Evolutionary conservation across 805 yeast species (phyloP).

Genomic region (Teunomyces barrocoloradensis): DNA sequence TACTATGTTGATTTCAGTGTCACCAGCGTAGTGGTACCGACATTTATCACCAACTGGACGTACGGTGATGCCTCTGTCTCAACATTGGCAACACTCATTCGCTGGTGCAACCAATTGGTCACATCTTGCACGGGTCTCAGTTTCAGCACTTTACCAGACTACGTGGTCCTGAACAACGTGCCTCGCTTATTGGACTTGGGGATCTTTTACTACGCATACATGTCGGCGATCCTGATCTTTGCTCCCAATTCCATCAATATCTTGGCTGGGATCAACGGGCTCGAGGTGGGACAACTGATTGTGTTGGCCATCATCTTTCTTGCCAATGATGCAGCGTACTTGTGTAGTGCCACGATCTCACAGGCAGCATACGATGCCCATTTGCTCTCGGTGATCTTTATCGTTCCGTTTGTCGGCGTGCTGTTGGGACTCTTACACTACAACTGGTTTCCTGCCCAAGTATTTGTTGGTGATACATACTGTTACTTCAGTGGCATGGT

Average conservation of each 20-base stretch:
- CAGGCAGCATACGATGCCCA: slow-evolving; percentile 74
- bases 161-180: slow-evolving; percentile 30
- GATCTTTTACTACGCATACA: slow-evolving; percentile 74
- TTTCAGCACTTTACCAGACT: slow-evolving; percentile 39
- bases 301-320: slow-evolving; percentile 70
- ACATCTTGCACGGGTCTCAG: slow-evolving; percentile 35
- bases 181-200: slow-evolving; percentile 73
- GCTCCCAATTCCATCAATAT: slow-evolving; percentile 96
- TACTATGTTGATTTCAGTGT: slow-evolving; percentile 93
- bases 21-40: slow-evolving; percentile 82
- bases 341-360: slow-evolving; percentile 41
- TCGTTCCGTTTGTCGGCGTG: slow-evolving; percentile 86
- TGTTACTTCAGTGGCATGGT: slow-evolving; percentile 99
- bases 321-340: slow-evolving; percentile 73
- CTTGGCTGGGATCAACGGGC: slow-evolving; percentile 92
- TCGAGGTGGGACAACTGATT: slow-evolving; percentile 93
- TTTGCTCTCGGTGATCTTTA: slow-evolving; percentile 70
- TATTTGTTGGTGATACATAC: slow-evolving; percentile 96
- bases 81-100: slow-evolving; percentile 18
- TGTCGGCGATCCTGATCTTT: slow-evolving; percentile 89
- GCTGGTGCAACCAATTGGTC: slow-evolving; percentile 29
- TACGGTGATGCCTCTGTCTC: slow-evolving; percentile 27
- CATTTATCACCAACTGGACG: slow-evolving; percentile 46
- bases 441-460: slow-evolving; percentile 90
- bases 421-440: slow-evolving; percentile 69